Conservation (phyloP, 805 yeast species). For the Metahyphopichia silvanorum region DNA sequence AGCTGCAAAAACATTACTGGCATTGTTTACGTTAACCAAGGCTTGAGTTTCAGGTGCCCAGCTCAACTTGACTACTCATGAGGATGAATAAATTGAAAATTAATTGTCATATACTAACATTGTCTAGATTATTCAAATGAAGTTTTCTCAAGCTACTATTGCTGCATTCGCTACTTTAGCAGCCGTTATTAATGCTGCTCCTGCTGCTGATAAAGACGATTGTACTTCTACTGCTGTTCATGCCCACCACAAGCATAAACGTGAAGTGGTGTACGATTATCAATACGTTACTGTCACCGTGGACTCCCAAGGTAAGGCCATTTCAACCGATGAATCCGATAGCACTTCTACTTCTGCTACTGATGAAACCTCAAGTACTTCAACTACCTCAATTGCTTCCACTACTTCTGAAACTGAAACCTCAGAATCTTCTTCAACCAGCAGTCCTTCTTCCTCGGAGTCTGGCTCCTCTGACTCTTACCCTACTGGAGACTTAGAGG, state of each 20-base stretch:
- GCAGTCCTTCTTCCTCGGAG: slow-evolving; percentile 9
- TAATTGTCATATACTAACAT: too few relatives aligned
- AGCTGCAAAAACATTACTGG: too few relatives aligned
- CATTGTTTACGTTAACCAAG: too few relatives aligned
- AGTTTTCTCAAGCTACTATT: slow-evolving; percentile 14
- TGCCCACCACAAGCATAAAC: slow-evolving; percentile 60
- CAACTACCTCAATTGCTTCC: slow-evolving; percentile 16
- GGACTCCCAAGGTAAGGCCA: slow-evolving; percentile 39
- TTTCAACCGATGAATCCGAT: slow-evolving; percentile 13
- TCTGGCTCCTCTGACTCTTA: slow-evolving; percentile 13
- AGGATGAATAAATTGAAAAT: too few relatives aligned
- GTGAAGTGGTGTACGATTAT: slow-evolving; percentile 50
- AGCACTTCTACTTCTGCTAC: slow-evolving; percentile 17
- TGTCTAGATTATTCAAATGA: too few relatives aligned
- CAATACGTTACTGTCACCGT: slow-evolving; percentile 42
- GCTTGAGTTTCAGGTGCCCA: too few relatives aligned
- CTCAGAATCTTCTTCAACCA: slow-evolving; percentile 3
- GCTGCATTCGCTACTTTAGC: slow-evolving; percentile 18
- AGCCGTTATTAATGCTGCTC: slow-evolving; percentile 21
- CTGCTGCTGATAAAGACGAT: slow-evolving; percentile 24
- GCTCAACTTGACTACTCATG: too few relatives aligned
- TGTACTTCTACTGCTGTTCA: slow-evolving; percentile 47
- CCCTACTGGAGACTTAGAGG: slow-evolving; percentile 52
- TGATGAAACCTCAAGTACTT: slow-evolving; percentile 9
- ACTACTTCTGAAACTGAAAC: slow-evolving; percentile 6